Evolutionary conservation across 1,284 basidiomycete species (phyloP), one percentile per base, ranked within the genome.

Genomic region (Malassezia japonica): DNA sequence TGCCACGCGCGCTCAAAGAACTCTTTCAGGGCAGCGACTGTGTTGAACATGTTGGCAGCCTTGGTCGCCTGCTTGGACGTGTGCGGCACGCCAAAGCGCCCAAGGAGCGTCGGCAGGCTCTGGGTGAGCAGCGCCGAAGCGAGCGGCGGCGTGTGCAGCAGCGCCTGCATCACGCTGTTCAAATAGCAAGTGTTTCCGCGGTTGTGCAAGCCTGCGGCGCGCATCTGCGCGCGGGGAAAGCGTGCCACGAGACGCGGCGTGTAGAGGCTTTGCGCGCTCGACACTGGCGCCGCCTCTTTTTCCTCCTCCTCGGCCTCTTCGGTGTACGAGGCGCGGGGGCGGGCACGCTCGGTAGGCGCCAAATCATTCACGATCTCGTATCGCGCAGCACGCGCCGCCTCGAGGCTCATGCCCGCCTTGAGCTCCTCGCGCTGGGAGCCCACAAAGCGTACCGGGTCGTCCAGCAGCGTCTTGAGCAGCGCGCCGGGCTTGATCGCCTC

Each of bases 141-240:
- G 16, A 99, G 79, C 3, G 91, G 89, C 8, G 91, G 84, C 0
- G 92, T 96, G 72, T 98, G 91, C 18, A 96, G 76, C 42, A 98
- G 79, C 62, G 89, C 88, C 76, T 99, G 94, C 52, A 98, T 76
- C 28, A 86, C 87, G 59, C 88, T 90, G 75, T 99, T 99, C 64
- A 95, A 78, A 75, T 95, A 99, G 75, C 94, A 99, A 1, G 89
- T 94, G 74, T 96, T 98, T 43, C 89, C 89, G n/a, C 78, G 83
- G 75, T 99, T 99, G 66, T 82, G 77, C 31, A 98, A 77, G 1
- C 92, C 92, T 2, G 59, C 29, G 0, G 55, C 61, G n/a, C 55
- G 51, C 28, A 61, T 47, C 27, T 56, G 28, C 31, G 35, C 53
- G 25, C 56, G 55, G 1, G 65, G 63, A 15, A 62, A 61, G 16